Percentiles rank a stretch among this genome's conserved stretches.
Evolutionary conservation across 306 rosid species (phyloP).

Genomic region (Neltuma alba): DNA sequence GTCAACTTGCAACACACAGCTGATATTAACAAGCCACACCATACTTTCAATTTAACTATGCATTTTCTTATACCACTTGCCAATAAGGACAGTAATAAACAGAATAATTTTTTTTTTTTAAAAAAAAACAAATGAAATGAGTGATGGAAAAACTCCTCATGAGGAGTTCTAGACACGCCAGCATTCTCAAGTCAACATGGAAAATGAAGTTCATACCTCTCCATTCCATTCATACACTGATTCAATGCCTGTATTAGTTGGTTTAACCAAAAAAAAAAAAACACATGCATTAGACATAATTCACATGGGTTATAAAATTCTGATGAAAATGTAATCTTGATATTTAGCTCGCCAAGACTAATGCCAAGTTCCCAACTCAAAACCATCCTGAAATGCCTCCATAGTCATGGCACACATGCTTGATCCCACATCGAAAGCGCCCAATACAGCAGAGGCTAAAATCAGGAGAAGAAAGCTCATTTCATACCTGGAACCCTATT

Average conservation of each 20-base stretch:
- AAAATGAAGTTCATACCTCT: slow-evolving; percentile 49
- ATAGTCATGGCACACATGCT: slow-evolving; percentile 10
- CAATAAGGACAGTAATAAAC: not conserved
- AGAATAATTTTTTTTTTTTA: not conserved
- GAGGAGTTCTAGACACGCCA: not conserved
- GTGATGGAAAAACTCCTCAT: not conserved
- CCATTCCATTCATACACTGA: slow-evolving; percentile 92
- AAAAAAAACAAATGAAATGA: not conserved
- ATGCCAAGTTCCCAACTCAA: not conserved
- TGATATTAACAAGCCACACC: slow-evolving; percentile 2
- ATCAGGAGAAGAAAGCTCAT: slow-evolving; percentile 7
- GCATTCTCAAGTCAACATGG: not conserved
- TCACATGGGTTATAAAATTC: slow-evolving; percentile 11
- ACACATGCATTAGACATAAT: slow-evolving; percentile 48
- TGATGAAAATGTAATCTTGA: slow-evolving; percentile 7
- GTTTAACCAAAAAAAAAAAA: too few relatives aligned
- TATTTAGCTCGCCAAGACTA: slow-evolving; percentile 24
- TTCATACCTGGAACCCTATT: slow-evolving; percentile 78
- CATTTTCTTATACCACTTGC: not conserved
- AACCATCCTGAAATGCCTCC: not conserved
- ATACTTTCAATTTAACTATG: not conserved
- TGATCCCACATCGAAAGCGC: not conserved
- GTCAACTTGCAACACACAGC: slow-evolving; percentile 20
- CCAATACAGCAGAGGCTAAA: not conserved
- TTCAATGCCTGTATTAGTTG: slow-evolving; percentile 54